Percentiles rank a stretch among this genome's conserved stretches.
Conservation (phyloP, 2,329 filamentous ascomycete genomes). For the Cordyceps militaris region DNA sequence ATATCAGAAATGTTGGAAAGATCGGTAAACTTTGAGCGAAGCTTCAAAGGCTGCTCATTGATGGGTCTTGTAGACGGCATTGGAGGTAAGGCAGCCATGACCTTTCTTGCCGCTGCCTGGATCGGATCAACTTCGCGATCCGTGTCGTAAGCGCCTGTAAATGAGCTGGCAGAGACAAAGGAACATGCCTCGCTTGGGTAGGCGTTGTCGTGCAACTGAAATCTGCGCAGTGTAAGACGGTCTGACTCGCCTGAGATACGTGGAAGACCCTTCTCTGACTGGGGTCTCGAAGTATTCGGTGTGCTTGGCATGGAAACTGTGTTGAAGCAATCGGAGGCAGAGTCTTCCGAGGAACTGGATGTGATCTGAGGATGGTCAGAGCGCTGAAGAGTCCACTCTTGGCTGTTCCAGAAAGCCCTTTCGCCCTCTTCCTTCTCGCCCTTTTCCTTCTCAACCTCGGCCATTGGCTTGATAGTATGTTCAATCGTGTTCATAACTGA, state of each 20-base stretch:
- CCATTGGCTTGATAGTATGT: conserved; percentile 13
- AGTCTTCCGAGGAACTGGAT: conserved; percentile 30
- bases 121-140: conserved; percentile 22
- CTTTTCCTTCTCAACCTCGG: neutral
- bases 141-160: neutral
- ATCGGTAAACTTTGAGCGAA: conserved; percentile 12
- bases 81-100: conserved; percentile 26
- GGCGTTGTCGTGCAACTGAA: conserved; percentile 11
- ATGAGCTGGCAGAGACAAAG: neutral
- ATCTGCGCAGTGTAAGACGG: conserved; percentile 4
- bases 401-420: conserved; percentile 8
- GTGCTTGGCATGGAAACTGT: conserved; percentile 30
- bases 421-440: conserved; percentile 6
- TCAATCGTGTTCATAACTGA: conserved; percentile 17
- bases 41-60: conserved; percentile 4
- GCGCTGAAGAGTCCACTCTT: conserved; percentile 15
- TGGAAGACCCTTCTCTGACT: conserved; percentile 31
- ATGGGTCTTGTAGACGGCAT: neutral
- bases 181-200: conserved; percentile 12
- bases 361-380: conserved; percentile 5
- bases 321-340: conserved; percentile 32
- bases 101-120: conserved; percentile 25
- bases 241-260: conserved; percentile 6
- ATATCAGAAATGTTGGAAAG: conserved; percentile 3
- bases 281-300: conserved; percentile 33